Base-by-base conservation (phyloP, 345 rosid species). In the Hevea brasiliensis region DNA sequence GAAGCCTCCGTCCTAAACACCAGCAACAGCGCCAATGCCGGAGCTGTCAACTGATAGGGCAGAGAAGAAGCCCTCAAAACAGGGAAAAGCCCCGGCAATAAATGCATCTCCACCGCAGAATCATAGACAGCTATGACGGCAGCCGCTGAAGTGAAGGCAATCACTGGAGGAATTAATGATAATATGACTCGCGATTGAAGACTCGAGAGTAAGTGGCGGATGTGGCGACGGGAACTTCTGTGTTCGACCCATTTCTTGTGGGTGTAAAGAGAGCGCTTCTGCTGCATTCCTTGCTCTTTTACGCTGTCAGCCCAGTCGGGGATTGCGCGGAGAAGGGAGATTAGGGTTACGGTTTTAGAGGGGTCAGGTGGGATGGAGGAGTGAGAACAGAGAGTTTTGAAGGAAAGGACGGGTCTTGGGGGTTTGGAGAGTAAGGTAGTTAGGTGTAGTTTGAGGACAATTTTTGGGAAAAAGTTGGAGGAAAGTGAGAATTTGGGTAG, bases 1-100 rank as follows among this genome's bases (percentile, higher is more conserved):
- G 98, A 92, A 26, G 98, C 98, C 85, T 94, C 98, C 0, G 96
- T 94, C 71, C 98, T 81, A 55, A 94, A 94, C 51, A 92, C 98
- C 48, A 94, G 72, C 79, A 94, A 87, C 82, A 94, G 81, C 48
- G 98, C 98, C 81, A 94, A 72, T 47, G 98, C 98, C 8, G 98
- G 90, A 40, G 97, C 97, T 0, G 98, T 92, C 26, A 94, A 70
- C 86, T 94, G 95, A 74, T 90, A 90, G 1, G 98, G 98, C 80
- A 94, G 77, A 35, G 98, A 72, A 60, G 98, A 94, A 5, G 98
- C 83, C 79, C 91, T 85, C 63, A 94, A 73, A 10, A 92, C 80
- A 0, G 94, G 98, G 80, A 90, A 85, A 55, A 87, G 83, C 24
- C 37, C 79, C 12, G 98, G 95, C 74, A 92, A 74, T 80, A 75